Conservation (phyloP, 2,329 filamentous ascomycete genomes). For the Amauroascus verrucosus region DNA sequence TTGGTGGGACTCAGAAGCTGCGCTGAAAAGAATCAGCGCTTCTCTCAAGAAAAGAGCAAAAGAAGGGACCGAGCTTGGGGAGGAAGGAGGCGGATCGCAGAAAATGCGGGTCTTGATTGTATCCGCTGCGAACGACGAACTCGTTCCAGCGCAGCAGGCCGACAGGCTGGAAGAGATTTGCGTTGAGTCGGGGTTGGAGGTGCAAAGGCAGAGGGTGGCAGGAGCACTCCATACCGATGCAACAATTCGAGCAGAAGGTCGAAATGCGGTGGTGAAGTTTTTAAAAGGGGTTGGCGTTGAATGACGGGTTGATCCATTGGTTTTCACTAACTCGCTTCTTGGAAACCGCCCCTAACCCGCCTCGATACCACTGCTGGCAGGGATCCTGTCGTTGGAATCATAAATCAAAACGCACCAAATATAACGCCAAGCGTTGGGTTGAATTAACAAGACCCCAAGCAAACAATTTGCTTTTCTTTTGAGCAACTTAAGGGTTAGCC, state of each 20-base stretch:
- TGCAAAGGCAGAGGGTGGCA: constrained; percentile 32
- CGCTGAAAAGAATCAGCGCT: constrained; percentile 33
- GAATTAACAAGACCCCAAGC: no score
- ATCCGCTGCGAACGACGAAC: constrained; percentile 36
- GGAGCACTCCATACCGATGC: constrained; percentile 44
- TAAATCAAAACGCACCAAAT: no score
- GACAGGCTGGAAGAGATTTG: constrained; percentile 29
- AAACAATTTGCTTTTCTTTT: no score
- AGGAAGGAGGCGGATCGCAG: neutral
- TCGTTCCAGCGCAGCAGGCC: constrained; percentile 33
- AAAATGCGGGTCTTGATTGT: constrained; percentile 31
- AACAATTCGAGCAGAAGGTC: constrained; percentile 35
- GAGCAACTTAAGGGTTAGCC: no score
- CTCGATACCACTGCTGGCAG: no score
- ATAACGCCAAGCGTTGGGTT: no score
- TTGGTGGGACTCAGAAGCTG: constrained; percentile 40
- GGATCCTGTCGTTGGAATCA: no score
- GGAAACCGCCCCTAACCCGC: no score
- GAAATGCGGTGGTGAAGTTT: constrained; percentile 28
- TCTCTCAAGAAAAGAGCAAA: neutral
- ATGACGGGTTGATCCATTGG: neutral
- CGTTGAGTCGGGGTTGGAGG: constrained; percentile 23
- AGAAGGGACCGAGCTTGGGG: neutral
- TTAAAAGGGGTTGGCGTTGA: constrained; percentile 4
- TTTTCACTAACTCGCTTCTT: no score